Percentiles rank a stretch among this genome's conserved stretches.
These are phyloP conservation scores for Ophiocordyceps robertsii DNA, from an alignment of 2,329 filamentous ascomycete species.

Conservation along the genomic window DNA sequence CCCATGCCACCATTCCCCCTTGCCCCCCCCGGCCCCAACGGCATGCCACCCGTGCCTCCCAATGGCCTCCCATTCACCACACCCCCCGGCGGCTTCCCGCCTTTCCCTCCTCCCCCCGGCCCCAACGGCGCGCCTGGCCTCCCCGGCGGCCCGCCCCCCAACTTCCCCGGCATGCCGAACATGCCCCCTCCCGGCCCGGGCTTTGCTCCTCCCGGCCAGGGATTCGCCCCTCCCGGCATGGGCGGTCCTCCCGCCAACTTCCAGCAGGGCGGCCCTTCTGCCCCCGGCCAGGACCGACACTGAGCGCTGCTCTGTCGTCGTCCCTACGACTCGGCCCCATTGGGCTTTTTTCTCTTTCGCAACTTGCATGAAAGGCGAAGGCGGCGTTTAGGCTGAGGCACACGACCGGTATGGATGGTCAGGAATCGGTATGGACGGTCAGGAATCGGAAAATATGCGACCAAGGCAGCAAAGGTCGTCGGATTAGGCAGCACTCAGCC, in stretches of 20 bases:
- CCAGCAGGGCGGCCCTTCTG: slow-evolving; percentile 18
- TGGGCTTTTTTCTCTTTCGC: slow-evolving; percentile 4
- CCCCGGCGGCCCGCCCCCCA: slow-evolving; percentile 12
- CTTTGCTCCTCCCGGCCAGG: slow-evolving; percentile 29
- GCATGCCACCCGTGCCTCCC: slow-evolving; percentile 23
- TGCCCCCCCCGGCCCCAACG: slow-evolving; percentile 26
- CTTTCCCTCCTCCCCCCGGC: slow-evolving; percentile 27
- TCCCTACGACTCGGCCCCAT: neutral
- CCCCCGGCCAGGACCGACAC: slow-evolving; percentile 25
- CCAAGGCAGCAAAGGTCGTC: too few species aligned
- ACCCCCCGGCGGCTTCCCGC: slow-evolving; percentile 18
- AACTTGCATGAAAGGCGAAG: slow-evolving; percentile 13
- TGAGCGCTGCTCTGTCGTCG: slow-evolving; percentile 8
- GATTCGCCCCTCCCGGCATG: slow-evolving; percentile 24
- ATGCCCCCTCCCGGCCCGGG: slow-evolving; percentile 28
- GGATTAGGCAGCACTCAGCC: too few species aligned
- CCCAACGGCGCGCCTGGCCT: slow-evolving; percentile 5
- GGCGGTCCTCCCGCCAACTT: slow-evolving; percentile 15
- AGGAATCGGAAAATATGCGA: neutral
- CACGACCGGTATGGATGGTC: neutral
- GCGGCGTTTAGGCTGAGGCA: slow-evolving; percentile 16
- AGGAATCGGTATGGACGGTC: neutral
- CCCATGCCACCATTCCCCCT: slow-evolving; percentile 29
- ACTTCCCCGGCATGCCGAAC: slow-evolving; percentile 20
- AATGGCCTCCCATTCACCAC: slow-evolving; percentile 23